Evolutionary conservation across 2,329 filamentous ascomycete genomes (phyloP).

Genomic region (Colletotrichum higginsianum): DNA sequence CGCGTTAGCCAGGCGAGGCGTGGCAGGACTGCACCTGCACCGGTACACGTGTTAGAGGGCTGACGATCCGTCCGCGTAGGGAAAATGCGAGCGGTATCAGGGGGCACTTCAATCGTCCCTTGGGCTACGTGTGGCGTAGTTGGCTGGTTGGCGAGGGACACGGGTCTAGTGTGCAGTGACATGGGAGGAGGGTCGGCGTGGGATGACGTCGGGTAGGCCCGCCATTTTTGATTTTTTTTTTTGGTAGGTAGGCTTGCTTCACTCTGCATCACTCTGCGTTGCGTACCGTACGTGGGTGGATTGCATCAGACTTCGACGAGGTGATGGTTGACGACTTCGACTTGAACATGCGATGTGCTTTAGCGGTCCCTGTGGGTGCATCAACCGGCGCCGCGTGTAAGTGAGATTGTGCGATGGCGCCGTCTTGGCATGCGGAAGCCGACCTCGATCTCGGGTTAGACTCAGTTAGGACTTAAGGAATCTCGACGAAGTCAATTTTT

Average conservation of each 20-base stretch:
- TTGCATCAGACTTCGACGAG: neutral
- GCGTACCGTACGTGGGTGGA: neutral
- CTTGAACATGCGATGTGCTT: neutral
- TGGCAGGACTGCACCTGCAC: neutral
- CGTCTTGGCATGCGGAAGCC: neutral
- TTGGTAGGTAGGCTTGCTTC: neutral
- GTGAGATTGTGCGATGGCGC: neutral
- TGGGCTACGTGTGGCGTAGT: too few species aligned
- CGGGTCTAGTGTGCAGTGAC: neutral
- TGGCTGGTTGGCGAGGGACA: constrained; percentile 7
- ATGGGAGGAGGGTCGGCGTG: neutral
- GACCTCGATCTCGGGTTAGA: too few species aligned
- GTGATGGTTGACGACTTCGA: neutral
- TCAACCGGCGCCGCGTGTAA: neutral
- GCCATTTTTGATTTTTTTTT: neutral
- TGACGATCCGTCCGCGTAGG: neutral
- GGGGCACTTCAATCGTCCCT: too few species aligned
- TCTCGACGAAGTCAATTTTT: too few species aligned
- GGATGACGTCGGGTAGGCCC: constrained; percentile 30
- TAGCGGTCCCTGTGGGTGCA: neutral
- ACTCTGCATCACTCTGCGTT: neutral
- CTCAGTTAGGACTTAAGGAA: neutral
- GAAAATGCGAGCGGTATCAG: neutral
- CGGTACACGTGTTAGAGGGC: too few species aligned
- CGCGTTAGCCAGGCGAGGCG: constrained; percentile 11